These are phyloP conservation scores for Spergularia azorica DNA, from an alignment of 179 eudicot genomes.

Conservation along the genomic window DNA sequence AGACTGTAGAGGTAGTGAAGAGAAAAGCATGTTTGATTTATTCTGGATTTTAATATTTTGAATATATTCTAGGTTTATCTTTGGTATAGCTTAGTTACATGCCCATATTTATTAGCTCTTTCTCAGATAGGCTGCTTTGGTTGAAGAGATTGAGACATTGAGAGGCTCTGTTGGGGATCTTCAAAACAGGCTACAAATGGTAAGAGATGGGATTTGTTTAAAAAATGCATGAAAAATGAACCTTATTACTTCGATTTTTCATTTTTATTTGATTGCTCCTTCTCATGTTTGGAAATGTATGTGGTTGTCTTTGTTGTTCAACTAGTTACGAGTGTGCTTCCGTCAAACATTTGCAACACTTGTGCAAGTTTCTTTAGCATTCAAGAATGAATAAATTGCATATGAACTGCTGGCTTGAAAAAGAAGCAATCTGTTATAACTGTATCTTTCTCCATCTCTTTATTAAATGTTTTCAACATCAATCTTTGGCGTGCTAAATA, in stretches of 20 bases:
- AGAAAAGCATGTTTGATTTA: not conserved
- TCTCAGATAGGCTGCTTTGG: slow-evolving; percentile 87
- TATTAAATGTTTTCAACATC: slow-evolving; percentile 5
- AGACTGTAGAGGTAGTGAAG: not conserved
- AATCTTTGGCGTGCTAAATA: slow-evolving; percentile 29
- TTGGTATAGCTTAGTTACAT: slow-evolving; percentile 12
- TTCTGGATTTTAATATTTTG: not conserved
- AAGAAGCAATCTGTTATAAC: slow-evolving; percentile 6
- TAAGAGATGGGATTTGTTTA: slow-evolving; percentile 32
- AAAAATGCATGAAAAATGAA: not conserved
- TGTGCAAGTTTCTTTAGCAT: not conserved
- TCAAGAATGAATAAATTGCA: not conserved
- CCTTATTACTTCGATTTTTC: not conserved
- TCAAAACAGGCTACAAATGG: slow-evolving; percentile 73
- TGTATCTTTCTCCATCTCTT: not conserved
- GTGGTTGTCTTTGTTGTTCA: not conserved
- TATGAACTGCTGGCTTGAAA: slow-evolving; percentile 12
- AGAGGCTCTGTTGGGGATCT: slow-evolving; percentile 55
- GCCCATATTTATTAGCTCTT: slow-evolving; percentile 47
- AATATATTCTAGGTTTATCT: not conserved
- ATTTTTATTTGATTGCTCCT: not conserved
- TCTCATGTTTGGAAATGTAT: not conserved
- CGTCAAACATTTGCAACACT: not conserved
- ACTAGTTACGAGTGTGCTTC: not conserved
- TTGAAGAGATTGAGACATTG: slow-evolving; percentile 64